Evolutionary conservation across 257 asterid species (phyloP), one percentile per base, ranked within the genome.

Genomic region (Solanum infundibuliforme): DNA sequence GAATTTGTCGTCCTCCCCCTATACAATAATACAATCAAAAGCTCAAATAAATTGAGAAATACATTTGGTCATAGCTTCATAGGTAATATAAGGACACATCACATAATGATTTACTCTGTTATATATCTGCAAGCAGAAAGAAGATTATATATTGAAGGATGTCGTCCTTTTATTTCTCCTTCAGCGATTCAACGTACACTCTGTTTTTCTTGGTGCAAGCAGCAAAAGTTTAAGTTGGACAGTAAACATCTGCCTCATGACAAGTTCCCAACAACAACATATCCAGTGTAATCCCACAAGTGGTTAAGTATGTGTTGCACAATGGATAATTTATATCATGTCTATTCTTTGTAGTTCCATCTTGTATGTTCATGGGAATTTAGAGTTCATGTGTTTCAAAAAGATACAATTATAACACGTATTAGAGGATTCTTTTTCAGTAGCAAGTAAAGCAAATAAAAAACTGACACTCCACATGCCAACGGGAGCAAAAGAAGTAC

Each of bases 1-100:
- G 93, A 95, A 97, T 62, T 92, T 95, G 87, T 97, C 99, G 20
- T 90, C 98, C 20, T 91, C 97, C 43, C 99, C 99, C 98, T 95
- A 92, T 88, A 90, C n/a, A 14, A 31, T 79, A 34, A 65, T 13
- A n/a, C 55, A 72, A 27, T 41, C 31, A 72, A 29, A 60, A 69
- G 71, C 55, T 81, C 85, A 18, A 29, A 31, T 6, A 16, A 81
- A 48, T 81, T 16, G 66, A 8, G 39, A 81, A 77, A 31, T 46
- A 79, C 20, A 46, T 79, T 43, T 25, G 39, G 39, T 27, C 85
- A 48, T 43, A 81, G 29, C 27, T 27, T 18, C 41, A 18, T 8
- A 25, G 68, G 65, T 41, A 46, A 48, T 79, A 25, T 14, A 41
- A 20, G 85, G 69, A 48, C 65, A 5, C 27, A 29, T 3, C n/a